These are phyloP conservation scores for Trichosanthes truncata DNA, from an alignment of 306 rosid genomes.

Conservation along the genomic window DNA sequence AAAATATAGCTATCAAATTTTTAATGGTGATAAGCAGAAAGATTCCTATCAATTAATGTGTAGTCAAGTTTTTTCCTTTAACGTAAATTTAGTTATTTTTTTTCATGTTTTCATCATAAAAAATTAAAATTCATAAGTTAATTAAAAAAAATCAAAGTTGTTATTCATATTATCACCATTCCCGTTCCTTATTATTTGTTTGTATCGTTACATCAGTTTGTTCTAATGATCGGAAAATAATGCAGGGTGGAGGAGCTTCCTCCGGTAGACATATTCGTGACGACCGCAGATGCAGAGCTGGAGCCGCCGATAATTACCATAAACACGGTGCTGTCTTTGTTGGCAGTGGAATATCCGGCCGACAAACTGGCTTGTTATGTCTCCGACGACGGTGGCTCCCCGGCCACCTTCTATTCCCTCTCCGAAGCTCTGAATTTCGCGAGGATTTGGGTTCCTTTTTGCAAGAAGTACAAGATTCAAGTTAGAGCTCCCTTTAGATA, in stretches of 20 bases:
- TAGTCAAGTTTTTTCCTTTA: no score
- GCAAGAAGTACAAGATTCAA: slow-evolving; percentile 41
- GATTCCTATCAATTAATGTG: no score
- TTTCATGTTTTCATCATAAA: no score
- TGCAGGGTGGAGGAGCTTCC: slow-evolving; percentile 45
- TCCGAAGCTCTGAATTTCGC: slow-evolving; percentile 49
- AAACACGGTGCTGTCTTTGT: slow-evolving; percentile 55
- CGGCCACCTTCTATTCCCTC: slow-evolving; percentile 33
- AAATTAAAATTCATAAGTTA: no score
- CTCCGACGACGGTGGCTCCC: slow-evolving; percentile 67
- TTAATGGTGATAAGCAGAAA: no score
- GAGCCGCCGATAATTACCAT: slow-evolving; percentile 54
- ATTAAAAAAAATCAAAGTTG: no score
- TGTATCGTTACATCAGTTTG: no score
- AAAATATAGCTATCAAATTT: no score
- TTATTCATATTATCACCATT: no score
- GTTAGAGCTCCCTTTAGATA: slow-evolving; percentile 56
- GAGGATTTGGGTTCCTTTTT: slow-evolving; percentile 53
- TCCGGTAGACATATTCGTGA: slow-evolving; percentile 52
- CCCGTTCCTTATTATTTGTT: no score
- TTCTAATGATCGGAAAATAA: background rate
- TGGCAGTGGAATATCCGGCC: slow-evolving; percentile 65
- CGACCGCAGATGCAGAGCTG: slow-evolving; percentile 49
- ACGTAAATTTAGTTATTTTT: no score
- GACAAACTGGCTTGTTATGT: slow-evolving; percentile 59